Conservation (phyloP, 75 land plant genomes). For the Ceratopteris richardii region DNA sequence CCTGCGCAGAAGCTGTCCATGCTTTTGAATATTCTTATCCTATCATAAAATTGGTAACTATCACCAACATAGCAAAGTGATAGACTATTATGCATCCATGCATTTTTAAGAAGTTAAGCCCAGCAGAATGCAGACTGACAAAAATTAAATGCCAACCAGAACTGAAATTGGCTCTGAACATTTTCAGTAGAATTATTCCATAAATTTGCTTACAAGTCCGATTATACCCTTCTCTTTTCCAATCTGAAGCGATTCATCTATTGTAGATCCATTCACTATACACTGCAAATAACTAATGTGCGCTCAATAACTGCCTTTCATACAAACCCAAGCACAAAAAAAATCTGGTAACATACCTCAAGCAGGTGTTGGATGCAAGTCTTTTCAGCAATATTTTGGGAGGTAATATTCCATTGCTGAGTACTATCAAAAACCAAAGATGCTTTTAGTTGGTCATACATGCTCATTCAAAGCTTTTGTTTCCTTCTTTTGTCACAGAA, state of each 20-base stretch:
- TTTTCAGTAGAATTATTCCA: too few relatives aligned
- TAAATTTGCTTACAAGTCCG: background rate
- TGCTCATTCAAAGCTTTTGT: background rate
- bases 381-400: conserved; percentile 2
- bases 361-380: background rate
- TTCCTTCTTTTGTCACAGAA: too few relatives aligned
- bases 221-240: conserved; percentile 7
- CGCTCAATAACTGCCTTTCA: too few relatives aligned
- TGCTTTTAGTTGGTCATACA: too few relatives aligned
- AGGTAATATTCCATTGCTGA: background rate
- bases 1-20: background rate
- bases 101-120: too few relatives aligned
- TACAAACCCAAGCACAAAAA: conserved; percentile 2
- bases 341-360: background rate
- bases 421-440: background rate
- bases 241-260: background rate
- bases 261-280: conserved; percentile 2
- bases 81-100: too few relatives aligned
- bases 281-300: background rate
- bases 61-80: too few relatives aligned
- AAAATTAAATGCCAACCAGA: too few relatives aligned
- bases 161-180: too few relatives aligned
- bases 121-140: too few relatives aligned
- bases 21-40: background rate
- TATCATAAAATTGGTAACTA: background rate